A percentile compares a stretch with the other conserved stretches of the same genome.
These are phyloP conservation scores for Botrytis deweyae DNA, from an alignment of 2,329 filamentous ascomycete genomes.

Conservation along the genomic window DNA sequence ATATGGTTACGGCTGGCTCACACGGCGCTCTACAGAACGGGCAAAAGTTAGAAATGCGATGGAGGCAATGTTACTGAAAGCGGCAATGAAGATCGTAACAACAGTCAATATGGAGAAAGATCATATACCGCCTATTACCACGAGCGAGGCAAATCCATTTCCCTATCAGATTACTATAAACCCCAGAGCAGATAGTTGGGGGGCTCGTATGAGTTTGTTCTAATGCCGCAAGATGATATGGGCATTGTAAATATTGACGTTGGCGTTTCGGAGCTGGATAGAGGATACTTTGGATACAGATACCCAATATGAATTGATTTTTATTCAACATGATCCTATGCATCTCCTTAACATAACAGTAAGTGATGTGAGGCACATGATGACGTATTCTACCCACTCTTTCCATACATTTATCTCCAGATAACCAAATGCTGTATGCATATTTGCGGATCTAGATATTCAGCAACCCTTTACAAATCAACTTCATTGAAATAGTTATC, in stretches of 20 bases:
- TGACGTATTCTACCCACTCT: not conserved
- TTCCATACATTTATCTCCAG: not conserved
- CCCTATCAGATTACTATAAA: conserved; percentile 92
- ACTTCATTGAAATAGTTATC: not conserved
- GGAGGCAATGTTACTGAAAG: conserved; percentile 83
- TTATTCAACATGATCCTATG: conserved; percentile 2
- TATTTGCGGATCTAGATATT: not conserved
- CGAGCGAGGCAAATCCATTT: conserved; percentile 87
- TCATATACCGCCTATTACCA: conserved; percentile 95
- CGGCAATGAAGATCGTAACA: conserved; percentile 84
- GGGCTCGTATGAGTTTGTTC: conserved; percentile 69
- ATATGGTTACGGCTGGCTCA: conserved; percentile 19
- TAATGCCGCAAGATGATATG: conserved; percentile 28
- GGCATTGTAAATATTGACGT: conserved; percentile 21
- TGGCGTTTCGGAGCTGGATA: conserved; percentile 26
- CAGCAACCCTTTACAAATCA: not conserved
- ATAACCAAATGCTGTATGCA: not conserved
- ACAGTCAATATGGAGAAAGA: conserved; percentile 88
- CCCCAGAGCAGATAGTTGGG: conserved; percentile 77
- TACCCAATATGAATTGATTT: conserved; percentile 34
- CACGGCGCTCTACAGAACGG: conserved; percentile 57
- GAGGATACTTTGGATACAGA: conserved; percentile 32
- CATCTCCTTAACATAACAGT: not conserved
- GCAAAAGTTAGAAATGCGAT: conserved; percentile 87
- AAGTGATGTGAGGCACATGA: not conserved